Conservation (phyloP, 768 basidiomycete species). For the Auricularia auricula-judae region DNA sequence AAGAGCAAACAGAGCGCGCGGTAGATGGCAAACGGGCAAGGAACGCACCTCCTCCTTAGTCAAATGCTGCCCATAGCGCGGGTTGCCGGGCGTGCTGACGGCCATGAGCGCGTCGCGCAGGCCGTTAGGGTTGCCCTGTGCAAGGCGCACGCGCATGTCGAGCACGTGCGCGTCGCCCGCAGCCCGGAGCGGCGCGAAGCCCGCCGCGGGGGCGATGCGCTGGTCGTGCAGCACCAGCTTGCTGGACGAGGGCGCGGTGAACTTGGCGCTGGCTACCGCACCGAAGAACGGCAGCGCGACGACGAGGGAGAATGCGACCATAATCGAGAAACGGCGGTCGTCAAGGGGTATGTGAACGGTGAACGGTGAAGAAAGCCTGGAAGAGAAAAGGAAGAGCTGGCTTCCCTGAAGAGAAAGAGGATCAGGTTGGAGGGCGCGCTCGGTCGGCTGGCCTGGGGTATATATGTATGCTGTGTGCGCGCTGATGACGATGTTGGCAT, state of each 20-base stretch:
- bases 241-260: background rate
- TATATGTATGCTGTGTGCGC: too few species aligned
- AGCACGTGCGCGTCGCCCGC: conserved; percentile 14
- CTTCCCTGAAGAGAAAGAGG: too few species aligned
- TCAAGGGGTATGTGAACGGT: background rate
- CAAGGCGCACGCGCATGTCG: conserved; percentile 43
- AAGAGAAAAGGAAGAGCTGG: too few species aligned
- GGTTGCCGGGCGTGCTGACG: conserved; percentile 42
- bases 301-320: background rate
- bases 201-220: background rate
- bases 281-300: background rate
- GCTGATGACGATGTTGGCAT: too few species aligned
- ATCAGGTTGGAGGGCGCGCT: too few species aligned
- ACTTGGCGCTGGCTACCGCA: background rate
- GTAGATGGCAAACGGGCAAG: background rate
- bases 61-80: conserved; percentile 41
- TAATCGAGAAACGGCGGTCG: background rate
- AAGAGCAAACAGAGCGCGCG: background rate
- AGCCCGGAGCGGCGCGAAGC: background rate
- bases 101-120: conserved; percentile 44
- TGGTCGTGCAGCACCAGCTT: background rate
- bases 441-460: too few species aligned
- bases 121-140: conserved; percentile 36
- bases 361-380: too few species aligned
- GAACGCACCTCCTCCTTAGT: conserved; percentile 25